A percentile compares a stretch with the other conserved stretches of the same genome.
Conservation (phyloP, 345 rosid species). For the Brassica rapa region DNA sequence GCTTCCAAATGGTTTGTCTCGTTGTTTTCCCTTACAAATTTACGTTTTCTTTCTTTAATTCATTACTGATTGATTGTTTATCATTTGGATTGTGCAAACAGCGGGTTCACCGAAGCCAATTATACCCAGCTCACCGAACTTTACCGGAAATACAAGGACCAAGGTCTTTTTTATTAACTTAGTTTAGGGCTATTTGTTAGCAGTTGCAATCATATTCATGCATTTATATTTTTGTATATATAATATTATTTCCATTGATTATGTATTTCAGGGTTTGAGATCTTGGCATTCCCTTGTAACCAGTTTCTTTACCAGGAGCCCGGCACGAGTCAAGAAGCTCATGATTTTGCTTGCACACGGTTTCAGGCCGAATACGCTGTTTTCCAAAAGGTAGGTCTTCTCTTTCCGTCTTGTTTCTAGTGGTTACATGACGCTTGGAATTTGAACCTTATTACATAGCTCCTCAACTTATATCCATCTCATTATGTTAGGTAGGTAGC, state of each 20-base stretch:
- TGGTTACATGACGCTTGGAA: neutral
- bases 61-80: neutral
- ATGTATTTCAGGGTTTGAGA: conserved; percentile 33
- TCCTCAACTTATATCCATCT: neutral
- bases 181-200: neutral
- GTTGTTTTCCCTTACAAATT: neutral
- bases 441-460: neutral
- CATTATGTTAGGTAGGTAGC: neutral
- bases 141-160: conserved; percentile 63
- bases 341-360: conserved; percentile 78
- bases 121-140: conserved; percentile 84
- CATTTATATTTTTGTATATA: neutral
- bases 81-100: conserved; percentile 36
- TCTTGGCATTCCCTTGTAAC: conserved; percentile 67
- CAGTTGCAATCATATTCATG: conserved; percentile 4
- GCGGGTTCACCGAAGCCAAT: conserved; percentile 77
- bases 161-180: conserved; percentile 46
- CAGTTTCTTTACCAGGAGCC: conserved; percentile 87
- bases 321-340: conserved; percentile 65
- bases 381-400: conserved; percentile 65
- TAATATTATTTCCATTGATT: neutral
- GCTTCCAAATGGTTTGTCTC: conserved; percentile 81
- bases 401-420: neutral
- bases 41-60: neutral
- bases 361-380: conserved; percentile 87